Percentiles rank a stretch among this genome's conserved stretches.
Conservation (phyloP, 2,329 filamentous ascomycete genomes). For the Cladosporium sp. region DNA sequence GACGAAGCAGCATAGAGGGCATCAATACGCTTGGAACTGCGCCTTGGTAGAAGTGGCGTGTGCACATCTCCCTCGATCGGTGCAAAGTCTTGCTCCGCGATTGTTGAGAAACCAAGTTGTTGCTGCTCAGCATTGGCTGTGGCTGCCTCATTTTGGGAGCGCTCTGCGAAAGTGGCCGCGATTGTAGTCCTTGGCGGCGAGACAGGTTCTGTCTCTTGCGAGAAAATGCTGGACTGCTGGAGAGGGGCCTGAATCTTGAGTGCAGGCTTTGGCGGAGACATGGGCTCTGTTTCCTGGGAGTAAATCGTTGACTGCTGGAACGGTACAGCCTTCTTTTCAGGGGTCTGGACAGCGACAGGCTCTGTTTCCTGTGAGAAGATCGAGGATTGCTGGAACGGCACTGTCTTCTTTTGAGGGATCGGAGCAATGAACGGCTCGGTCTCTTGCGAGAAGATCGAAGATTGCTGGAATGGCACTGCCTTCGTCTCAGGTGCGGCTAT, state of each 20-base stretch:
- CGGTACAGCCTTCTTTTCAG: neutral
- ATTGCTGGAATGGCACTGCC: conserved; percentile 16
- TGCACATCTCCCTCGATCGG: conserved; percentile 12
- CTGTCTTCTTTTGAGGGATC: neutral
- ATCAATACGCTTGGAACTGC: conserved; percentile 19
- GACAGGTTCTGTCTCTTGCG: conserved; percentile 14
- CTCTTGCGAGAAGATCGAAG: conserved; percentile 37
- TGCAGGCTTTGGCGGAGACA: conserved; percentile 13
- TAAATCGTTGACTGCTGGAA: conserved; percentile 20
- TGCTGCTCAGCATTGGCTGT: neutral
- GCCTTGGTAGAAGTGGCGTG: conserved; percentile 16
- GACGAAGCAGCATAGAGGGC: neutral
- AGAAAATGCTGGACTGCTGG: conserved; percentile 12
- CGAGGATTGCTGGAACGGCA: conserved; percentile 1
- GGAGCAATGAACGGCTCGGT: conserved; percentile 29
- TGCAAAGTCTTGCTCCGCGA: conserved; percentile 28
- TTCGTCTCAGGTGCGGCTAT: conserved; percentile 7
- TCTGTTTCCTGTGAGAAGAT: conserved; percentile 21
- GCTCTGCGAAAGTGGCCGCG: neutral
- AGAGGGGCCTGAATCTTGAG: neutral
- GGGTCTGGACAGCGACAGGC: conserved; percentile 15
- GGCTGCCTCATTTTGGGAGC: neutral
- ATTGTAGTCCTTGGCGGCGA: neutral
- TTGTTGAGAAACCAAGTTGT: conserved; percentile 26
- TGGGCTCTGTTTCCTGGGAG: conserved; percentile 20